A percentile compares a stretch with the other conserved stretches of the same genome.
These are phyloP conservation scores for Caryopteris hybrid DNA, from an alignment of 305 asterid species.

Conservation along the genomic window DNA sequence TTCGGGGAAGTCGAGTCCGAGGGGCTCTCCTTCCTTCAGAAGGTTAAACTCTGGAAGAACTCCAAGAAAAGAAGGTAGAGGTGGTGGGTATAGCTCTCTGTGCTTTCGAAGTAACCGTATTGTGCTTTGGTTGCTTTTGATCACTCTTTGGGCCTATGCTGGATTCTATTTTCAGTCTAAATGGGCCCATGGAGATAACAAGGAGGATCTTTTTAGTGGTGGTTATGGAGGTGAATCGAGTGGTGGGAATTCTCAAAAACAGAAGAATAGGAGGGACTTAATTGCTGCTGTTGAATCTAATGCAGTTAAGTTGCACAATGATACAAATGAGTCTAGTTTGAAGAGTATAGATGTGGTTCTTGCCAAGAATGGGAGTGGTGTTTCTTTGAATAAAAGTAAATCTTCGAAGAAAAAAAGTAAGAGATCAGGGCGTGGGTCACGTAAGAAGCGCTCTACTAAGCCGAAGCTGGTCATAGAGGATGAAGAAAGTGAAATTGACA, in stretches of 20 bases:
- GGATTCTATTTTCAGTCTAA: slow-evolving; percentile 89
- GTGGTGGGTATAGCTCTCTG: slow-evolving; percentile 33
- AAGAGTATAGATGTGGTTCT: slow-evolving; percentile 33
- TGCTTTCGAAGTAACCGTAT: slow-evolving; percentile 77
- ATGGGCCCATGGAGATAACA: slow-evolving; percentile 99
- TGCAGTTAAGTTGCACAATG: slow-evolving; percentile 22
- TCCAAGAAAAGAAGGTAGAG: slow-evolving; percentile 59
- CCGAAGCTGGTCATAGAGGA: slow-evolving; percentile 36
- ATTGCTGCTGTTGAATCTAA: slow-evolving; percentile 41
- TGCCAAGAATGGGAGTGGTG: slow-evolving; percentile 35
- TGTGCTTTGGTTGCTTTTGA: slow-evolving; percentile 90
- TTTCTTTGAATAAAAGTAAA: slow-evolving; percentile 22
- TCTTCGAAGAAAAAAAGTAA: slow-evolving; percentile 48
- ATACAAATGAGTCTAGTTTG: slow-evolving; percentile 29
- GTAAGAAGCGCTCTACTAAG: slow-evolving; percentile 47
- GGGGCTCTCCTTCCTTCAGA: slow-evolving; percentile 83
- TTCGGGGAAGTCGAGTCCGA: slow-evolving; percentile 71
- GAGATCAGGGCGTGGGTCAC: slow-evolving; percentile 46
- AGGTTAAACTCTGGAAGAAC: slow-evolving; percentile 63
- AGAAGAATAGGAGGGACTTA: slow-evolving; percentile 46
- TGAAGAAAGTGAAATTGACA: slow-evolving; percentile 38
- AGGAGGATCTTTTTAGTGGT: slow-evolving; percentile 84
- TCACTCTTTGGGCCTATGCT: slow-evolving; percentile 96
- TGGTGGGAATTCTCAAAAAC: slow-evolving; percentile 35
- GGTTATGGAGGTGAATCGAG: slow-evolving; percentile 61